Percentiles rank a stretch among this genome's conserved stretches.
Conservation (phyloP, 2,329 filamentous ascomycete species). For the Orbilia javanica region DNA sequence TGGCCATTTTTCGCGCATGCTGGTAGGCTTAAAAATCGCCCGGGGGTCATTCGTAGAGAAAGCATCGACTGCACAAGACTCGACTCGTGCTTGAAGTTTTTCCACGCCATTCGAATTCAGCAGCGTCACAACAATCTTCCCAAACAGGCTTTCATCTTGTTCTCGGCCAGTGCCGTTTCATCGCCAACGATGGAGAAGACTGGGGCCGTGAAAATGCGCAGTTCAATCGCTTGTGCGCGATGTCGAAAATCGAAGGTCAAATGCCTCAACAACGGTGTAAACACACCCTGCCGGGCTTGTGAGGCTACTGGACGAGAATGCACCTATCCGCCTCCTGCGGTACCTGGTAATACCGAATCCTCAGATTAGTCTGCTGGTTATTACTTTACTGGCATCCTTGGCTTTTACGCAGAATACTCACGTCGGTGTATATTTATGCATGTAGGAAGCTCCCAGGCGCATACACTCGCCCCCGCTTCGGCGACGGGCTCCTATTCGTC, state of each 20-base stretch:
- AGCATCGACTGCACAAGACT: slow-evolving; percentile 29
- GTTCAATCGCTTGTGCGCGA: slow-evolving; percentile 62
- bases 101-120: not conserved
- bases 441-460: slow-evolving; percentile 50
- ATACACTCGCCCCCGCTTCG: slow-evolving; percentile 28
- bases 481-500: slow-evolving; percentile 48
- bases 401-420: slow-evolving; percentile 37
- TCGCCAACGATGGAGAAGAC: slow-evolving; percentile 58
- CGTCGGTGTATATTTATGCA: not conserved
- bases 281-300: slow-evolving; percentile 80
- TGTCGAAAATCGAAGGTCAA: slow-evolving; percentile 77
- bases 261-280: slow-evolving; percentile 82
- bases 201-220: slow-evolving; percentile 60
- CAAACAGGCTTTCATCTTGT: not conserved
- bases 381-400: slow-evolving; percentile 12
- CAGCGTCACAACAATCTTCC: slow-evolving; percentile 1
- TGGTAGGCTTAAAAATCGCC: slow-evolving; percentile 39
- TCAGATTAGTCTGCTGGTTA: not conserved
- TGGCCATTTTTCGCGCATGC: slow-evolving; percentile 49
- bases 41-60: slow-evolving; percentile 25
- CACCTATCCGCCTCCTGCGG: slow-evolving; percentile 73
- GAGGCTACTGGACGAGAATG: slow-evolving; percentile 79
- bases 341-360: slow-evolving; percentile 60
- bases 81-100: slow-evolving; percentile 20
- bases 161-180: slow-evolving; percentile 4